A percentile compares a stretch with the other conserved stretches of the same genome.
Evolutionary conservation across 2,329 filamentous ascomycete genomes (phyloP).

Genomic region (Fusarium nodosum): DNA sequence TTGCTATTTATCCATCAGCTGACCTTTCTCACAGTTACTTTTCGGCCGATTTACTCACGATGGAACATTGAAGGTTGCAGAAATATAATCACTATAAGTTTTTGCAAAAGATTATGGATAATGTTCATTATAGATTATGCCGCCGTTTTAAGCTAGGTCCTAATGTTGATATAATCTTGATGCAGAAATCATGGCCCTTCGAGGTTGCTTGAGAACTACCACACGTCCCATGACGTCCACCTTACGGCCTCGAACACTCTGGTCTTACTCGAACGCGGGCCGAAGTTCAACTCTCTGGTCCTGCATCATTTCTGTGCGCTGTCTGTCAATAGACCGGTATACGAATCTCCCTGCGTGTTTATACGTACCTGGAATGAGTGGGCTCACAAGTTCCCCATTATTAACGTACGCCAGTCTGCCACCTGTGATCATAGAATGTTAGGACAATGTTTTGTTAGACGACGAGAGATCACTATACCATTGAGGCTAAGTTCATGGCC

Average conservation of each 20-base stretch:
- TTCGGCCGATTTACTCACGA: too few species aligned
- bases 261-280: background rate
- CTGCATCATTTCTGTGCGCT: background rate
- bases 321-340: too few species aligned
- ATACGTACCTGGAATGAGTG: background rate
- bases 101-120: too few species aligned
- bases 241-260: background rate
- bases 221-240: too few species aligned
- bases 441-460: background rate
- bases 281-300: background rate
- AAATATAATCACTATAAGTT: too few species aligned
- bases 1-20: background rate
- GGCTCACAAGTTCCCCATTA: background rate
- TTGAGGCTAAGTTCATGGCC: constrained; percentile 3
- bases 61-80: too few species aligned
- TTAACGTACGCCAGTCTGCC: background rate
- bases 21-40: too few species aligned
- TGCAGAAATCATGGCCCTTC: too few species aligned
- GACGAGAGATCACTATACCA: background rate
- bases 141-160: background rate
- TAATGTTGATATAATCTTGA: background rate
- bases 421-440: background rate
- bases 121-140: background rate
- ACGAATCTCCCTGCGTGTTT: accelerated
- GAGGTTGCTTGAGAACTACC: too few species aligned